Evolutionary conservation across 2,329 filamentous ascomycete genomes (phyloP).

Genomic region (Pyricularia pennisetigena): DNA sequence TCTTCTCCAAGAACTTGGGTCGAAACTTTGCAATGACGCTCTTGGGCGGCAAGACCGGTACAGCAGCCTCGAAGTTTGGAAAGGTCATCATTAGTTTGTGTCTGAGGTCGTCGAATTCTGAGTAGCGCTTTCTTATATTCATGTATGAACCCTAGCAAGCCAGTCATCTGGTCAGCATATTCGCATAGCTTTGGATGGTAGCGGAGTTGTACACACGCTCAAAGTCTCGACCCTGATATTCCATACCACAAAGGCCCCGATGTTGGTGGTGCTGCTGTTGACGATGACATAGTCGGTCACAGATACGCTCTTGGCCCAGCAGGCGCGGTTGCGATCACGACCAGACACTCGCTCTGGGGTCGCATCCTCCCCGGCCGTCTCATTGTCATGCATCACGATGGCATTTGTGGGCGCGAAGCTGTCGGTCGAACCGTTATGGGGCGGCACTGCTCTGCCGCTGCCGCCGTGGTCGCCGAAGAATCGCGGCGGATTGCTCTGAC

Average conservation of each 20-base stretch:
- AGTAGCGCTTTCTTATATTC: slow-evolving; percentile 67
- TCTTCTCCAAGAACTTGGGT: slow-evolving; percentile 74
- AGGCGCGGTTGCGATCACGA: slow-evolving; percentile 39
- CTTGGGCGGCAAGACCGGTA: slow-evolving; percentile 86
- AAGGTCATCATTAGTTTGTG: slow-evolving; percentile 67
- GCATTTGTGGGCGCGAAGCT: slow-evolving; percentile 40
- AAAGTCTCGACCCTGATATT: slow-evolving; percentile 82
- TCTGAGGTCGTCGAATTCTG: slow-evolving; percentile 82
- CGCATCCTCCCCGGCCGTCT: slow-evolving; percentile 30
- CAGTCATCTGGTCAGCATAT: not conserved
- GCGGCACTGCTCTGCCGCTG: slow-evolving; percentile 20
- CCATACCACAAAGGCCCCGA: slow-evolving; percentile 93
- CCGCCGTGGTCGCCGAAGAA: slow-evolving; percentile 7
- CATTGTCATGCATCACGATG: slow-evolving; percentile 55
- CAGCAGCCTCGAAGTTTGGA: slow-evolving; percentile 71
- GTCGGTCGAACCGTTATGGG: slow-evolving; percentile 33
- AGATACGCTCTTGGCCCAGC: slow-evolving; percentile 55
- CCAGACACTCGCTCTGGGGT: not conserved
- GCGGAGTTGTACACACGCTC: slow-evolving; percentile 44
- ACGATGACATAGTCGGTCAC: slow-evolving; percentile 48
- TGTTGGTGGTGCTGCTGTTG: slow-evolving; percentile 44
- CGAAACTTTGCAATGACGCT: slow-evolving; percentile 81
- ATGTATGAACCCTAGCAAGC: slow-evolving; percentile 44
- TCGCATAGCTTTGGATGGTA: not conserved
- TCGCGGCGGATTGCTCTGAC: slow-evolving; percentile 4